phyloP scores from a whole-genome alignment of 345 rosid species.

The Toxicodendron radicans region DNA sequence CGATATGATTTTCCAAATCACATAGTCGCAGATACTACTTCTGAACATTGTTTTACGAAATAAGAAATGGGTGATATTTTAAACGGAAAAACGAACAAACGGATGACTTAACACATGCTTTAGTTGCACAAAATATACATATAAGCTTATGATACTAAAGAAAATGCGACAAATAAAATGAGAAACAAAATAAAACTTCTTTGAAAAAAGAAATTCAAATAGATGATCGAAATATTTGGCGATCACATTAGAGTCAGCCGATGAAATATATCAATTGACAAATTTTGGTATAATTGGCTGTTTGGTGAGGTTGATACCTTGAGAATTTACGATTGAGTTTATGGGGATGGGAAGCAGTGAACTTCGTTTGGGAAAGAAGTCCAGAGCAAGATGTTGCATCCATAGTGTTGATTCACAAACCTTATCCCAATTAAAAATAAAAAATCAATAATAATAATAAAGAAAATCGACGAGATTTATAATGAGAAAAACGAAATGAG shows the following conservation, averaged over 20 bases:
- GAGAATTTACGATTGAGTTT: not conserved
- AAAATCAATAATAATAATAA: too few relatives aligned
- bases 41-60: not conserved
- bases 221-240: not conserved
- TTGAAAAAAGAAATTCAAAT: not conserved
- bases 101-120: not conserved
- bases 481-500: not conserved
- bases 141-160: not conserved
- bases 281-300: too few relatives aligned
- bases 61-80: not conserved
- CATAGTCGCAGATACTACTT: not conserved
- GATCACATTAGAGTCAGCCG: not conserved
- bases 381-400: slow-evolving; percentile 17
- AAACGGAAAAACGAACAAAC: not conserved
- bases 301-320: not conserved
- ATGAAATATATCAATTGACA: too few relatives aligned
- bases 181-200: not conserved
- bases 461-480: not conserved
- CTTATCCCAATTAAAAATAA: too few relatives aligned
- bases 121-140: not conserved
- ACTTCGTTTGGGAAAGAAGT: not conserved
- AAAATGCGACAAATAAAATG: not conserved
- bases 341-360: not conserved
- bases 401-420: slow-evolving; percentile 11
- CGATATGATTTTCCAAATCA: not conserved